Evolutionary conservation across 495 filamentous ascomycete species (phyloP).

Genomic region (Hyphodiscus hymeniophilus): DNA sequence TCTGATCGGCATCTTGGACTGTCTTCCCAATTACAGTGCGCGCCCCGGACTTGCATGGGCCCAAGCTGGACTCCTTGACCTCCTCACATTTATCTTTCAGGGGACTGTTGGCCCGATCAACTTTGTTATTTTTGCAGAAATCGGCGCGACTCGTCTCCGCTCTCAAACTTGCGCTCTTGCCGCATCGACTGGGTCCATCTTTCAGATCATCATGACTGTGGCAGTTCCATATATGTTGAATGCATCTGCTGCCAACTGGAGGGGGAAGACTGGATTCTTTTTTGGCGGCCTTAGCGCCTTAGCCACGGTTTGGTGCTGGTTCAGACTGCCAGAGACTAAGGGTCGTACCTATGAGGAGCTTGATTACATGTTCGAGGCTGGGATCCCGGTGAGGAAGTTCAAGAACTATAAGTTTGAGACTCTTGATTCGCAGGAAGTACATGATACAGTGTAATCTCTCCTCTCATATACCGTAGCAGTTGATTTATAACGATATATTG

Average conservation of each 20-base stretch:
- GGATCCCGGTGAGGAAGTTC: background rate
- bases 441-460: background rate
- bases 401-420: background rate
- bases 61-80: background rate
- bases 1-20: conserved; percentile 25
- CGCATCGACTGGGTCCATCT: conserved; percentile 47
- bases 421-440: background rate
- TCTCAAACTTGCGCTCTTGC: conserved; percentile 56
- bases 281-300: conserved; percentile 46
- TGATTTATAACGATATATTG: no score
- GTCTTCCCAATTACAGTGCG: conserved; percentile 9
- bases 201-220: conserved; percentile 54
- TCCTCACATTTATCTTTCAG: background rate
- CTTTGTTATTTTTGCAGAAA: conserved; percentile 51
- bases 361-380: conserved; percentile 35
- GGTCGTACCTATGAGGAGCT: conserved; percentile 49
- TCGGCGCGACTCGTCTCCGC: conserved; percentile 28
- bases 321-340: conserved; percentile 38
- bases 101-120: conserved; percentile 46
- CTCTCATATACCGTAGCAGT: no score
- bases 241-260: conserved; percentile 52
- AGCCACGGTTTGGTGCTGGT: conserved; percentile 25
- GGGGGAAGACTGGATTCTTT: conserved; percentile 61
- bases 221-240: conserved; percentile 63
- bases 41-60: conserved; percentile 3